These are phyloP conservation scores for Neurospora sublineolata DNA, from an alignment of 495 filamentous ascomycete genomes.

Conservation along the genomic window DNA sequence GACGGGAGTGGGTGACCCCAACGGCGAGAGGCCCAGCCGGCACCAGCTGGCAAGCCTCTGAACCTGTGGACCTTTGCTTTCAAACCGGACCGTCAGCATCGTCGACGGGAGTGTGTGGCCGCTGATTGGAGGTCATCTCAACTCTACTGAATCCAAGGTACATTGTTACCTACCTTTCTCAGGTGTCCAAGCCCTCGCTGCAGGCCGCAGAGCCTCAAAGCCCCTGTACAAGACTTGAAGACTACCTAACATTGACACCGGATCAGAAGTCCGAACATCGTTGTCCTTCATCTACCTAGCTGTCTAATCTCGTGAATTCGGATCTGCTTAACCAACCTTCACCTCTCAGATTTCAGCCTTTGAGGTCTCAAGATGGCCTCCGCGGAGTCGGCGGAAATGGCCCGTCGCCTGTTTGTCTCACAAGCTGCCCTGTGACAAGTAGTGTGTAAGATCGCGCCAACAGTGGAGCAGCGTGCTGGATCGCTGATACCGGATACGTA, in stretches of 20 bases:
- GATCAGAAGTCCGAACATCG: background rate
- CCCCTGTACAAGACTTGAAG: background rate
- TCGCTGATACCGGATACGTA: background rate
- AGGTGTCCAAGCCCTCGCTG: background rate
- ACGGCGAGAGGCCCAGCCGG: background rate
- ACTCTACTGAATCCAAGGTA: background rate
- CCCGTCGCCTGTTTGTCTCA: background rate
- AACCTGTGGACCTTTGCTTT: background rate
- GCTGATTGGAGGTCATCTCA: background rate
- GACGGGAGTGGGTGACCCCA: background rate
- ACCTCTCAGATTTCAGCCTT: background rate
- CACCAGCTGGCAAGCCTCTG: background rate
- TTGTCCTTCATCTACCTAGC: background rate
- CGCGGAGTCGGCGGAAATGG: background rate
- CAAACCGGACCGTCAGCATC: background rate
- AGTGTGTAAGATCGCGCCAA: background rate
- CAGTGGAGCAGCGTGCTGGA: background rate
- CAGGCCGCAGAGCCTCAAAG: background rate
- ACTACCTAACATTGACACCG: background rate
- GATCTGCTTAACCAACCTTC: background rate
- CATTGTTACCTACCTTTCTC: background rate
- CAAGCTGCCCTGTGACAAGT: background rate
- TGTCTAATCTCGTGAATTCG: background rate
- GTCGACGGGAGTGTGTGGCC: background rate
- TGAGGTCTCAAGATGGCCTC: background rate